Conservation (phyloP, 805 yeast species). For the Jamesozyma piceae region DNA sequence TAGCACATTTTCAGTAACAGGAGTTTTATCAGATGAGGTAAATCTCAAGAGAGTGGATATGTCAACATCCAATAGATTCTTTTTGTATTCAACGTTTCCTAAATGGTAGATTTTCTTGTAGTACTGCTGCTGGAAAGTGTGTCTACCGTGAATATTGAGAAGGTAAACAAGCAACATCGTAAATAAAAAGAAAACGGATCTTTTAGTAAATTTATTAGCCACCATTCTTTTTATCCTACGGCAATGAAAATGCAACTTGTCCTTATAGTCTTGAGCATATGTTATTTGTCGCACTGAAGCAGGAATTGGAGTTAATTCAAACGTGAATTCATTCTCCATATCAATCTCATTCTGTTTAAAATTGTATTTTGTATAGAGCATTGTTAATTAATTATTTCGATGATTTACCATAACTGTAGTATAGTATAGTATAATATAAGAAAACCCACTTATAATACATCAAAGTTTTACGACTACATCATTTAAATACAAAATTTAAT, state of each 20-base stretch:
- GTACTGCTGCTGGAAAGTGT: not conserved
- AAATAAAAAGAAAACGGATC: not conserved
- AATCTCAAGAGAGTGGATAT: constrained; percentile 5
- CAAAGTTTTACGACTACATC: not conserved
- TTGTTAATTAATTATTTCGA: not conserved
- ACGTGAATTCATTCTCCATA: not conserved
- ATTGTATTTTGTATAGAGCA: not conserved
- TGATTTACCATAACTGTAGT: not conserved
- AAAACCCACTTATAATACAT: not conserved
- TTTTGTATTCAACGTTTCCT: constrained; percentile 1
- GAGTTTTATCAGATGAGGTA: constrained; percentile 3
- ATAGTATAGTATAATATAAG: not conserved
- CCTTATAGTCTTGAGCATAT: not conserved
- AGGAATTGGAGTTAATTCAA: not conserved
- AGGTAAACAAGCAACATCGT: not conserved
- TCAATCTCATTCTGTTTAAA: not conserved
- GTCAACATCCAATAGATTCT: constrained; percentile 9
- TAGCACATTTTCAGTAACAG: constrained; percentile 3
- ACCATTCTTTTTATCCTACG: not conserved
- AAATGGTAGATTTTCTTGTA: not conserved
- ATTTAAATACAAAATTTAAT: no score
- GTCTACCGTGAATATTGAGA: not conserved
- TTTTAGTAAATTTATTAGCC: not conserved
- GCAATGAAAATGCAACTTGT: not conserved
- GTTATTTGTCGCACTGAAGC: not conserved